Evolutionary conservation across 225 moss, liverwort and hornwort species (phyloP), one percentile per base, ranked within the genome.

Genomic region (Lunularia cruciata): DNA sequence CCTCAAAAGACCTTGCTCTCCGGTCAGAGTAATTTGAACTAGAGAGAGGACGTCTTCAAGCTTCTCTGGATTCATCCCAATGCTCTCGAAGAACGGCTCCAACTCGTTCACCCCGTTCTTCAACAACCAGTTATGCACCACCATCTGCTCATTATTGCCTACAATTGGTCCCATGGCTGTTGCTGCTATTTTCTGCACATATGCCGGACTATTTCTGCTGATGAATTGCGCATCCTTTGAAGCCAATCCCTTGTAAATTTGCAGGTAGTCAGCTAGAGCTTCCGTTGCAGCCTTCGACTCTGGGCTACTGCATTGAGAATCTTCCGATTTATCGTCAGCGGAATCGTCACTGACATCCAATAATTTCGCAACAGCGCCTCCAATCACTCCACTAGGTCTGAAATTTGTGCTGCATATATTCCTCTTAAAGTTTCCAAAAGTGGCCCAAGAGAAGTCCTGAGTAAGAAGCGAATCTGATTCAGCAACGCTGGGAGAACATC

Each of bases 11-110:
- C 79, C 79, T 40, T 72, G 61, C 55, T 75, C 79, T 56, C 76
- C 81, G 8, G 31, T 27, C 33, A 81, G 59, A 14, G 72, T 31
- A 39, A 81, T 43, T 40, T 70, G 73, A 22, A 76, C 42, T 4
- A 76, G 66, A 15, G 63, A 52, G 15, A 81, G 40, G 47, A 76
- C 76, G 34, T 81, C 76, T 4, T 65, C 65, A 33, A 77, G 31
- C 73, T 65, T 76, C 31, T 72, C 68, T 28, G 72, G 75, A 62
- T 72, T 62, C 75, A 80, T 58, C 37, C 80, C 75, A 37, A 80
- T 73, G 47, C 81, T 76, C 52, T 81, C 81, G 35, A 80, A 37
- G 53, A 80, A 76, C 8, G 73, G 81, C 37, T 77, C 76, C 65
- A 76, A 25, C 54, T 72, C 73, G 66, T 81, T 76, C 16, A 76